Base-by-base conservation (phyloP, 495 filamentous ascomycete genomes). In the Annulohypoxylon nitens region DNA sequence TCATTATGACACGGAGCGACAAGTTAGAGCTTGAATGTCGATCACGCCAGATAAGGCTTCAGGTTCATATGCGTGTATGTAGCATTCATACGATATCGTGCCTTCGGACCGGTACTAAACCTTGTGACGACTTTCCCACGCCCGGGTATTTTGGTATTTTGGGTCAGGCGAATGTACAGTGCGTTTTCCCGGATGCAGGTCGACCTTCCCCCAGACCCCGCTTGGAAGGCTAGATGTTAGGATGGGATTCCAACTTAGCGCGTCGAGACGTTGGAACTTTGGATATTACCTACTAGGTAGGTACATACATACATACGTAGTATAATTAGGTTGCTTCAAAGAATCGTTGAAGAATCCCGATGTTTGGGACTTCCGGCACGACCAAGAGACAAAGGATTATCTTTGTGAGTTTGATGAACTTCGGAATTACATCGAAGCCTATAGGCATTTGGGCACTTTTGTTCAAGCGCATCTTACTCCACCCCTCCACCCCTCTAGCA, bases 101-200 rank as follows among this genome's bases (percentile, higher is more conserved):
- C 65, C 57, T 68, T 61, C 65, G 65, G 55, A 6, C 55, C 57
- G 65, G 57, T 61, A 61, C 65, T 37, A 53, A 50, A 14, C 47
- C 45, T 48, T 59, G 43, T 61, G 34, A 61, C 47, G 47, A 53
- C 14, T n/a, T 39, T 48, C 45, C 45, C 65, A 54, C 33, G 53
- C 57, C 58, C 34, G 8, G 61, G 61, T 47, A 47, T 47, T 47
- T 47, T 47, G 53, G 16, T 60, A 50, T 47, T 57, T 33, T 20
- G 54, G 41, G 34, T 51, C 12, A 53, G 55, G 54, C 23, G 45
- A 14, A 37, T 47, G 12, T 51, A 67, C 64, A 61, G 55, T 57
- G 53, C 20, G 53, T 34, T 30, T 26, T 8, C 25, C 25, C 25
- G 30, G n/a, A 37, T 57, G 26, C n/a, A 26, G 37, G 36, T 55